phyloP scores from a whole-genome alignment of 495 filamentous ascomycete genomes.

The Daldinia grandis region DNA sequence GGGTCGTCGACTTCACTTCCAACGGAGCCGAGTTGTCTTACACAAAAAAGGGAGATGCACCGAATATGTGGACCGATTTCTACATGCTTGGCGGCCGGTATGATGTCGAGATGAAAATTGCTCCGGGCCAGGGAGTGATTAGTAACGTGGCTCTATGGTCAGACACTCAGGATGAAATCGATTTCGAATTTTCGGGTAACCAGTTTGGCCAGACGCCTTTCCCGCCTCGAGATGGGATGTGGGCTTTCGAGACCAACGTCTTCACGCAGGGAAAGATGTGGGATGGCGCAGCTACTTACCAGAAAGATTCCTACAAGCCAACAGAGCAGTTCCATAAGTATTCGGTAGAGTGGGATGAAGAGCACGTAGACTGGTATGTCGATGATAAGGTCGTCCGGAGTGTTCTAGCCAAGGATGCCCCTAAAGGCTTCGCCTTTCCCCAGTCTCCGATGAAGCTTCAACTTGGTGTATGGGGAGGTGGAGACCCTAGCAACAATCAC shows the following conservation, averaged over 20 bases:
- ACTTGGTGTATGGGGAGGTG: constrained; percentile 79
- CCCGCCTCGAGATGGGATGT: constrained; percentile 42
- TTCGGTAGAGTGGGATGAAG: constrained; percentile 82
- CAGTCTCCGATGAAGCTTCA: constrained; percentile 80
- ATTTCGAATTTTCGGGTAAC: constrained; percentile 83
- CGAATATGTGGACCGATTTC: constrained; percentile 72
- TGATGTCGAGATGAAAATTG: constrained; percentile 72
- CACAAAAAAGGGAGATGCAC: constrained; percentile 74
- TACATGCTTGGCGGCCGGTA: constrained; percentile 85
- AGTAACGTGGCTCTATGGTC: constrained; percentile 88
- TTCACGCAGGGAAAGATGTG: constrained; percentile 83
- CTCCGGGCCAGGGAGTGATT: constrained; percentile 76
- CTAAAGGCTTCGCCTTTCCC: constrained; percentile 68
- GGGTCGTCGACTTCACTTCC: constrained; percentile 56
- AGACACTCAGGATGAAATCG: constrained; percentile 92
- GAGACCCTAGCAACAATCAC: constrained; percentile 64
- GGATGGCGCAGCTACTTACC: constrained; percentile 70
- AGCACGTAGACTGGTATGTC: constrained; percentile 82
- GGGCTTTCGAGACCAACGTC: constrained; percentile 83
- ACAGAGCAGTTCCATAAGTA: constrained; percentile 86
- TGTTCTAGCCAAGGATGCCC: constrained; percentile 51
- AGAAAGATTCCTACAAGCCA: constrained; percentile 73
- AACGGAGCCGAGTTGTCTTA: constrained; percentile 80
- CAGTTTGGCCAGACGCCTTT: constrained; percentile 58
- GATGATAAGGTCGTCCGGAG: constrained; percentile 74